Evolutionary conservation across 495 filamentous ascomycete genomes (phyloP).

Genomic region (Opeltia flavorubescens): DNA sequence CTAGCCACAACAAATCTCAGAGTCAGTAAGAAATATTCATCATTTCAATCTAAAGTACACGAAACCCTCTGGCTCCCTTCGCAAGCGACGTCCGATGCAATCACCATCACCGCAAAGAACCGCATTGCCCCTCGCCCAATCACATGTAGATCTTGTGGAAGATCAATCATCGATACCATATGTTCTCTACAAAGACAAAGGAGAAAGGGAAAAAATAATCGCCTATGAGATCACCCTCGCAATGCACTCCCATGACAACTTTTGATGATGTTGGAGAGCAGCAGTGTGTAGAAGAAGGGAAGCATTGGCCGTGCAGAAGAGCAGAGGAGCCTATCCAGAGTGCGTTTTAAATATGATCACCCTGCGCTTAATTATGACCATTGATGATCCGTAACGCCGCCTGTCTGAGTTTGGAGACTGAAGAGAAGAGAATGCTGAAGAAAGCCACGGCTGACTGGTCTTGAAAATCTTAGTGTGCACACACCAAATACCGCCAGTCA

Average conservation of each 20-base stretch:
- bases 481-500: background rate
- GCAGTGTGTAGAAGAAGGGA: background rate
- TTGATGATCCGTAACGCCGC: background rate
- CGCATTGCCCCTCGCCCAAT: background rate
- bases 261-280: no score
- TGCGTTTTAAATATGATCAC: background rate
- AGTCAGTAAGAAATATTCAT: background rate
- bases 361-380: background rate
- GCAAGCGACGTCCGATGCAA: background rate
- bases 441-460: background rate
- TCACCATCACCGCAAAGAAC: background rate
- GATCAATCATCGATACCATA: background rate
- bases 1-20: slow-evolving; percentile 1
- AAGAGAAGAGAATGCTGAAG: background rate
- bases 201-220: background rate
- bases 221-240: background rate
- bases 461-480: background rate
- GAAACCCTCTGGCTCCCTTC: slow-evolving; percentile 5
- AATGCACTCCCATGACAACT: background rate
- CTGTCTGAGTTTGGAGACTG: background rate
- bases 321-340: background rate
- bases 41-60: slow-evolving; percentile 12
- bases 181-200: background rate
- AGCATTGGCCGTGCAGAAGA: background rate
- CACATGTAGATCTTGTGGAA: background rate